Conservation (phyloP, 345 rosid species). For the Dovyalis caffra region DNA sequence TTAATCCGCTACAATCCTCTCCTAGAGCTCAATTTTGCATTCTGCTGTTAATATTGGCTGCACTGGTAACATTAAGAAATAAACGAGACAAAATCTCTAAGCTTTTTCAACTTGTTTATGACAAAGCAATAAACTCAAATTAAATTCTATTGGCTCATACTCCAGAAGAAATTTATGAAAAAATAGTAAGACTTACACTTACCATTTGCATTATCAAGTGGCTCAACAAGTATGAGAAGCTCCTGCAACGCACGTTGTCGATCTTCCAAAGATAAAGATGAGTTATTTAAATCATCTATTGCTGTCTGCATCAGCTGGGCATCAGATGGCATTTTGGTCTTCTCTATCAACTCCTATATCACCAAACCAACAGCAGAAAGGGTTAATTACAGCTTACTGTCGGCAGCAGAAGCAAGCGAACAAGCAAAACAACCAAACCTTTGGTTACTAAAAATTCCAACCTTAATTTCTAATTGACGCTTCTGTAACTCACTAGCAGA, state of each 20-base stretch:
- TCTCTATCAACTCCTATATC: conserved; percentile 73
- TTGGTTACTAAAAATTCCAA: conserved; percentile 12
- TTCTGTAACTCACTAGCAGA: conserved; percentile 63
- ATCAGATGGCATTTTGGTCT: conserved; percentile 80
- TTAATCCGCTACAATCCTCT: too few species aligned
- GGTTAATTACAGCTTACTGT: neutral
- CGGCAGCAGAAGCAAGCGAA: neutral
- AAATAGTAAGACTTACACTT: conserved; percentile 7
- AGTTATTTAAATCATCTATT: conserved; percentile 67
- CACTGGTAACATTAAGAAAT: neutral
- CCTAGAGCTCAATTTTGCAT: too few species aligned
- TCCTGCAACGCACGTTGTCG: conserved; percentile 79
- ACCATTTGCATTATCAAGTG: conserved; percentile 96
- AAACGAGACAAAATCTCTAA: neutral
- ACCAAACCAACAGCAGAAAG: neutral
- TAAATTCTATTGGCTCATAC: neutral
- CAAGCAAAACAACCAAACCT: neutral
- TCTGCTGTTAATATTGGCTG: neutral
- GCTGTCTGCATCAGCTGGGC: conserved; percentile 81
- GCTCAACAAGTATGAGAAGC: conserved; percentile 82
- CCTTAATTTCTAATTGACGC: conserved; percentile 86
- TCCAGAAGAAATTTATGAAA: neutral
- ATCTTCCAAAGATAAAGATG: conserved; percentile 69
- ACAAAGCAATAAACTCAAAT: neutral
- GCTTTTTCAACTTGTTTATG: neutral